phyloP scores from a whole-genome alignment of 257 asterid species.

The Nicotiana knightiana region DNA sequence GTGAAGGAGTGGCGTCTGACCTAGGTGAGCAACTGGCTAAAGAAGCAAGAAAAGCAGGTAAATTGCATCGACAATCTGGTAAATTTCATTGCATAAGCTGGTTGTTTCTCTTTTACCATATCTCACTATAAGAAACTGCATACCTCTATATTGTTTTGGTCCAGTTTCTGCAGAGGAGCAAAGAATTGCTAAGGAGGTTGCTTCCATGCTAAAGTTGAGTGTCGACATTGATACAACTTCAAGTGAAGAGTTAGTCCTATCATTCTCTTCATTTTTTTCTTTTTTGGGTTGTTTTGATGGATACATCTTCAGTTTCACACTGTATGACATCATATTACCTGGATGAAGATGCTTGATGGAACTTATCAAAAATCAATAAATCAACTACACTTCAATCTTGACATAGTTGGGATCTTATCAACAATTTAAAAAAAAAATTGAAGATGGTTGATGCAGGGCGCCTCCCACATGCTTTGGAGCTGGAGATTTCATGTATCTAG shows the following conservation, averaged over 20 bases:
- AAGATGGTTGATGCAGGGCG: background rate
- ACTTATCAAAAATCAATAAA: background rate
- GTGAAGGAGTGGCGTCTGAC: conserved; percentile 69
- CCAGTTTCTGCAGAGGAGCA: conserved; percentile 86
- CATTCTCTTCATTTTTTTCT: background rate
- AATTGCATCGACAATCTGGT: background rate
- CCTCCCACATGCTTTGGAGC: background rate
- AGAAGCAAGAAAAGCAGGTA: conserved; percentile 88
- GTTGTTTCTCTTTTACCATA: background rate
- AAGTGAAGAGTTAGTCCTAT: conserved; percentile 56
- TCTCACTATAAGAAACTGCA: background rate
- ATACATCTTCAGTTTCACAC: background rate
- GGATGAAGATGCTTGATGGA: conserved; percentile 1
- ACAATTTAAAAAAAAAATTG: background rate
- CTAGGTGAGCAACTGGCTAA: conserved; percentile 78
- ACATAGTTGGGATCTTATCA: background rate
- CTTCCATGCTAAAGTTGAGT: conserved; percentile 79
- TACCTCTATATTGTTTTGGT: background rate
- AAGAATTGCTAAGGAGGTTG: conserved; percentile 87
- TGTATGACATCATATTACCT: background rate
- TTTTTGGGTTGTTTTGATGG: background rate
- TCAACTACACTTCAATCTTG: background rate
- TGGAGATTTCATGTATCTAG: background rate
- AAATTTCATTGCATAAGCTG: background rate
- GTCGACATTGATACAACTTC: conserved; percentile 67